phyloP scores from a whole-genome alignment of 345 rosid species.

The Noccaea caerulescens region DNA sequence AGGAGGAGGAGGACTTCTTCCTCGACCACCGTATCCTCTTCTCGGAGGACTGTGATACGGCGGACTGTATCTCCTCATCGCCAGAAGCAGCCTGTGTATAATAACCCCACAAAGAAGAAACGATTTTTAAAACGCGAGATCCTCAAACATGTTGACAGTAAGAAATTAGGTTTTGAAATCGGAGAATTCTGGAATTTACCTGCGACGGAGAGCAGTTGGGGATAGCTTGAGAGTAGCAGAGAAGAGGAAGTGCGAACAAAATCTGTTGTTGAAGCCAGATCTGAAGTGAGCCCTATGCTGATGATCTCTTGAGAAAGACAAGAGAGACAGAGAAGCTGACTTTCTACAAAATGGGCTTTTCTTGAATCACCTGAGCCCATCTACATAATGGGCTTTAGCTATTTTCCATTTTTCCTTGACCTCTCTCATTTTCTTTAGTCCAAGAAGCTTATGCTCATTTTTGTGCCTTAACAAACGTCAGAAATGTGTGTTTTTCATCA shows the following conservation, averaged over 20 bases:
- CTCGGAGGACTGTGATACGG: conserved; percentile 83
- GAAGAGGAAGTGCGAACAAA: background rate
- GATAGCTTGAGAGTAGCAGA: background rate
- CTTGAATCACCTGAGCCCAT: too few species aligned
- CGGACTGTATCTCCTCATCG: conserved; percentile 89
- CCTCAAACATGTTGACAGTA: too few species aligned
- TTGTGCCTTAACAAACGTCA: too few species aligned
- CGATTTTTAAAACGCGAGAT: conserved; percentile 15
- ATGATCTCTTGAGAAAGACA: background rate
- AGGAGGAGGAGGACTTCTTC: conserved; percentile 76
- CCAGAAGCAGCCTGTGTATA: background rate
- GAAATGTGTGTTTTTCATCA: too few species aligned
- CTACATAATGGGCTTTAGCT: too few species aligned
- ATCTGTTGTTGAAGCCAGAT: conserved; percentile 17
- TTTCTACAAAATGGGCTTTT: background rate
- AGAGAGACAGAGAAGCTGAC: background rate
- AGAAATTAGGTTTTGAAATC: conserved; percentile 23
- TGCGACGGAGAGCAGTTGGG: conserved; percentile 7
- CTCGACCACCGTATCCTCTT: conserved; percentile 82
- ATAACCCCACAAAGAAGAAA: background rate
- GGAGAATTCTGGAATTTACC: conserved; percentile 7
- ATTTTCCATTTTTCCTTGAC: too few species aligned
- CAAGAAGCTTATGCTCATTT: too few species aligned
- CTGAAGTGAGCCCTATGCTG: conserved; percentile 34
- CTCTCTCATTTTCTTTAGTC: too few species aligned